Evolutionary conservation across 2,329 filamentous ascomycete genomes (phyloP).

Genomic region (Periconia digitata): DNA sequence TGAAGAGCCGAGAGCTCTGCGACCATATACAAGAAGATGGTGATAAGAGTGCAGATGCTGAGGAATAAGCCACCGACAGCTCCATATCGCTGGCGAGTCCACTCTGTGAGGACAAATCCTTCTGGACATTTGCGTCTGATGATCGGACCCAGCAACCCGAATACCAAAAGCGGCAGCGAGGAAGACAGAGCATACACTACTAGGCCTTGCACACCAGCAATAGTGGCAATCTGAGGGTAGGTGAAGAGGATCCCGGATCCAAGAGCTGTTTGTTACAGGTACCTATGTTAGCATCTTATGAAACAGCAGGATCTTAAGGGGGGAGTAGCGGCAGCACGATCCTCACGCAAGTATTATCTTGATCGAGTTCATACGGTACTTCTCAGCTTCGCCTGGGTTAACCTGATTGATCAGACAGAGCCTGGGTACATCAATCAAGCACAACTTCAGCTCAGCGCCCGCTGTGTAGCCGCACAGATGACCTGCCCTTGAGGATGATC

Average conservation of each 20-base stretch:
- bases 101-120: conserved; percentile 82
- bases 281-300: conserved; percentile 37
- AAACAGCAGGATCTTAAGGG: conserved; percentile 44
- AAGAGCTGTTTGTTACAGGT: conserved; percentile 60
- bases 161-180: conserved; percentile 71
- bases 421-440: conserved; percentile 6
- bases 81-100: conserved; percentile 79
- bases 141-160: conserved; percentile 73
- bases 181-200: conserved; percentile 75
- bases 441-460: conserved; percentile 66
- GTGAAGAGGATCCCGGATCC: conserved; percentile 82
- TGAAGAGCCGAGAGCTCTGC: conserved; percentile 79
- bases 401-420: conserved; percentile 5
- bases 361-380: conserved; percentile 95
- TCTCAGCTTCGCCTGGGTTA: conserved; percentile 74
- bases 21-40: conserved; percentile 85
- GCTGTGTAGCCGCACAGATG: conserved; percentile 70
- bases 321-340: conserved; percentile 85
- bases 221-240: conserved; percentile 78
- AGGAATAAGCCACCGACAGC: conserved; percentile 69
- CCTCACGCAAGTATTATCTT: conserved; percentile 99
- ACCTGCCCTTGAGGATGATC: conserved; percentile 14
- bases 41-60: conserved; percentile 76
- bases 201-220: conserved; percentile 76
- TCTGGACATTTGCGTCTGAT: conserved; percentile 79